phyloP scores from a whole-genome alignment of 176 grass and related monocot species.

The Otatea glauca region DNA sequence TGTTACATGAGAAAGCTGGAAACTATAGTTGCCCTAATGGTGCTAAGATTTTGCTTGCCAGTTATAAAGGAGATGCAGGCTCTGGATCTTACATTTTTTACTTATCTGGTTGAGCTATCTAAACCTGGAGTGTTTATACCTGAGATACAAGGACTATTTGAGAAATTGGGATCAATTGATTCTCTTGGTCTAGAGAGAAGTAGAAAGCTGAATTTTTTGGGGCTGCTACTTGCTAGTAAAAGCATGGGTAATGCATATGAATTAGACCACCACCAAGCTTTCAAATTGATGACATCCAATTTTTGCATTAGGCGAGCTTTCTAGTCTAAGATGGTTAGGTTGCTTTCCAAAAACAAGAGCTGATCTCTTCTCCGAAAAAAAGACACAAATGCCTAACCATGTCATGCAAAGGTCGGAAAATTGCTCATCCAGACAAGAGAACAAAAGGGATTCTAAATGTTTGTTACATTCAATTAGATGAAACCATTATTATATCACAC shows the following conservation, averaged over 20 bases:
- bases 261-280: neutral
- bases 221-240: neutral
- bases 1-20: neutral
- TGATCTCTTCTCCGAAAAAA: neutral
- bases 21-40: neutral
- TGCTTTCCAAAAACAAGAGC: neutral
- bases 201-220: neutral
- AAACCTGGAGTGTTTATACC: neutral
- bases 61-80: neutral
- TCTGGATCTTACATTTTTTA: slow-evolving; percentile 26
- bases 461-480: neutral
- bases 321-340: neutral
- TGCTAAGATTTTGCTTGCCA: slow-evolving; percentile 25
- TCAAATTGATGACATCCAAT: neutral
- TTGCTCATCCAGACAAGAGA: neutral
- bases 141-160: slow-evolving; percentile 1
- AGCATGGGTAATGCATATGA: neutral
- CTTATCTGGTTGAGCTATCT: slow-evolving; percentile 2
- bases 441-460: neutral
- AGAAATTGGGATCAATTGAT: neutral
- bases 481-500: neutral
- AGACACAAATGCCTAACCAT: neutral
- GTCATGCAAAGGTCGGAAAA: neutral
- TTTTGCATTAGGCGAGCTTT: neutral
- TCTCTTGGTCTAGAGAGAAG: slow-evolving; percentile 11